phyloP scores from a whole-genome alignment of 177 flowering plant species.

The Telopea speciosissima region DNA sequence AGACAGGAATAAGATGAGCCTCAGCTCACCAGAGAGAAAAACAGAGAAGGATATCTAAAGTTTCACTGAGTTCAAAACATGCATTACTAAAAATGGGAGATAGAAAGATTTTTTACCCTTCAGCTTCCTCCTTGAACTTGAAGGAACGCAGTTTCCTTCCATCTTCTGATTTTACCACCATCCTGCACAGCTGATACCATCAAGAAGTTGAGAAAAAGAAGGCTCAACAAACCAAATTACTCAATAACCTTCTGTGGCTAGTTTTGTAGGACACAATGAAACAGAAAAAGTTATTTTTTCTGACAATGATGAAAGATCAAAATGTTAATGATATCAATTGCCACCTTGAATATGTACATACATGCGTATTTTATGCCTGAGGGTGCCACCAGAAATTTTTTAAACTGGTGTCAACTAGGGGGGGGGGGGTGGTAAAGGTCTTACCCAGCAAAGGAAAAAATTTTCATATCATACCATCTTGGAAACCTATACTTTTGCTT shows the following conservation, averaged over 20 bases:
- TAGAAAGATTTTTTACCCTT: conserved; percentile 32
- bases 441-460: neutral
- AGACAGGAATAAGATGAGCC: neutral
- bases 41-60: neutral
- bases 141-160: conserved; percentile 84
- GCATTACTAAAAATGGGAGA: neutral
- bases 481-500: neutral
- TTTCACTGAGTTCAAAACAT: neutral
- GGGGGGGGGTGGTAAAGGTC: neutral
- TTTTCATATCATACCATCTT: neutral
- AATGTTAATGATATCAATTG: neutral
- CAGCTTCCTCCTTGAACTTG: conserved; percentile 77
- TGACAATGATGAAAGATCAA: neutral
- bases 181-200: conserved; percentile 75
- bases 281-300: neutral
- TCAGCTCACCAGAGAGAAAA: neutral
- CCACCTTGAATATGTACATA: neutral
- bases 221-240: neutral
- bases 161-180: conserved; percentile 64
- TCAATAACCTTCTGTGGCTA: neutral
- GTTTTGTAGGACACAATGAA: neutral
- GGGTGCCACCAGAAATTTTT: too few species aligned
- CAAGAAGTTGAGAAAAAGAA: conserved; percentile 28
- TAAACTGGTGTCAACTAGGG: too few species aligned
- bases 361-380: too few species aligned